phyloP scores from a whole-genome alignment of 768 basidiomycete species.

The Cystobasidium onofrii region DNA sequence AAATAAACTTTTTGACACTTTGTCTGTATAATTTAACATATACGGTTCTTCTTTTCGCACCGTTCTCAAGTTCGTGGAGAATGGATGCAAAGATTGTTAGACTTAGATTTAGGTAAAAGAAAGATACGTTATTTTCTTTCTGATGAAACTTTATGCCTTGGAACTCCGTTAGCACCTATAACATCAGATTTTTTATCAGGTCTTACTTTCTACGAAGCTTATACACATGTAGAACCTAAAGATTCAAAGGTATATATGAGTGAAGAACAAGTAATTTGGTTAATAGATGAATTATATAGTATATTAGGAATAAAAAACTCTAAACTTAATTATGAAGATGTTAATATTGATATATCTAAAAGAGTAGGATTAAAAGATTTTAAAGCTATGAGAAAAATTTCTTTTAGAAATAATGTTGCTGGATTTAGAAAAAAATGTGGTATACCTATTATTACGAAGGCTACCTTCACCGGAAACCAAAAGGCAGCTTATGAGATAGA shows the following conservation, averaged over 20 bases:
- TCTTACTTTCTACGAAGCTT: constrained; percentile 19
- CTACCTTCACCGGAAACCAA: not conserved
- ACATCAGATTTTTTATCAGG: constrained; percentile 2
- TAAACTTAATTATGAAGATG: constrained; percentile 11
- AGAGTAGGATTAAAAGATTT: not conserved
- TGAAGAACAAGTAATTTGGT: constrained; percentile 19
- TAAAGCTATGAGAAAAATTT: not conserved
- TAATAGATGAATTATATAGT: constrained; percentile 22
- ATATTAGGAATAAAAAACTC: not conserved
- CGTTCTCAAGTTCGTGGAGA: constrained; percentile 9
- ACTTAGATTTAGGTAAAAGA: not conserved
- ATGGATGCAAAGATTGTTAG: constrained; percentile 14
- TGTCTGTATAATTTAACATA: too few relatives aligned
- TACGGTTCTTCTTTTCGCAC: not conserved
- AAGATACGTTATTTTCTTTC: constrained; percentile 24
- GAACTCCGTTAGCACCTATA: constrained; percentile 9
- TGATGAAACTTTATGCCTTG: constrained; percentile 25
- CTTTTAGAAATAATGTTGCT: constrained; percentile 14
- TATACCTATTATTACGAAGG: not conserved
- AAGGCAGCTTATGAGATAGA: not conserved
- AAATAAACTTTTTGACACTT: too few relatives aligned
- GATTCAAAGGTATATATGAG: constrained; percentile 2
- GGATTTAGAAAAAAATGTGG: constrained; percentile 20
- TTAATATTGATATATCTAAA: not conserved
- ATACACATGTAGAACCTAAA: not conserved